A percentile compares a stretch with the other conserved stretches of the same genome.
Evolutionary conservation across 225 moss, liverwort and hornwort species (phyloP).

Genomic region (Physcomitrellopsis africana): DNA sequence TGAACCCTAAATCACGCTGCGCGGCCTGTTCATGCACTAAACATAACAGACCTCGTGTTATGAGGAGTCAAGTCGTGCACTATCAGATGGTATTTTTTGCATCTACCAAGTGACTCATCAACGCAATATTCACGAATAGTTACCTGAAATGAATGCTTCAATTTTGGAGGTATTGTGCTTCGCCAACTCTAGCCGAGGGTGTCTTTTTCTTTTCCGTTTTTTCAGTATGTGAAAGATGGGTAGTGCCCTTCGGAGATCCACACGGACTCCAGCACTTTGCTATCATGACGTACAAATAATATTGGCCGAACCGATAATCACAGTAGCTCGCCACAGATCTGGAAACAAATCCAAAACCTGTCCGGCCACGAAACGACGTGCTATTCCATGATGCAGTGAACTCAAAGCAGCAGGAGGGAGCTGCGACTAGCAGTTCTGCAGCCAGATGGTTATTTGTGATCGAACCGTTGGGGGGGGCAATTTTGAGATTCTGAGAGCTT

Average conservation of each 20-base stretch:
- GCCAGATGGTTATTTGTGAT: neutral
- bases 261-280: neutral
- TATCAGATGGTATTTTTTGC: neutral
- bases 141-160: constrained; percentile 25
- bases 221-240: constrained; percentile 5
- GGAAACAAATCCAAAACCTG: neutral
- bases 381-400: neutral
- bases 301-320: neutral
- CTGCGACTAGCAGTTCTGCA: neutral
- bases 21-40: constrained; percentile 5
- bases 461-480: neutral
- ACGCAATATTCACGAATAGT: neutral
- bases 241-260: constrained; percentile 11
- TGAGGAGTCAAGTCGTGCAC: neutral
- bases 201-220: neutral
- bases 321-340: neutral
- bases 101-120: neutral
- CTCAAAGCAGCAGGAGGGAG: neutral
- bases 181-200: neutral
- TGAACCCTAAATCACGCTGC: neutral
- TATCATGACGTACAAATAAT: neutral
- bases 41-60: neutral
- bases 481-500: neutral
- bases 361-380: neutral
- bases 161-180: neutral